Evolutionary conservation across 306 rosid species (phyloP).

Genomic region (Astragalus glycyphyllos): DNA sequence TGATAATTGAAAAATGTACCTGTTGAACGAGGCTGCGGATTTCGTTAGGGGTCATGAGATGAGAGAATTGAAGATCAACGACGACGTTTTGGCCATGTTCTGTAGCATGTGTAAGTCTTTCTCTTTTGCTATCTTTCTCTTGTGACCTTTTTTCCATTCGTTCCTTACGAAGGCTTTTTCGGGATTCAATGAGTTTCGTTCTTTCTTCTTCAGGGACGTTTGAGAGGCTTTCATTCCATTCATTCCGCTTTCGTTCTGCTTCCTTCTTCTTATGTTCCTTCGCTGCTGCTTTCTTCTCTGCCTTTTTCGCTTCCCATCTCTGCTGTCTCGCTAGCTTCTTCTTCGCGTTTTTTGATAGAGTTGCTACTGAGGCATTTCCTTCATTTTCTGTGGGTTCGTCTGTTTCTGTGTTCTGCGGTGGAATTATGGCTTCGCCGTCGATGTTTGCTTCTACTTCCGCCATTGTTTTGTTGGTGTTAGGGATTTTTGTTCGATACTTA

Average conservation of each 20-base stretch:
- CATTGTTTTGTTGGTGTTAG: slow-evolving; percentile 11
- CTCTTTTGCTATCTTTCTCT: slow-evolving; percentile 64
- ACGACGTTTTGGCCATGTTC: slow-evolving; percentile 75
- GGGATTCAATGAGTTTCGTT: slow-evolving; percentile 65
- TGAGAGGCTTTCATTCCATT: slow-evolving; percentile 79
- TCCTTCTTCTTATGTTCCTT: slow-evolving; percentile 71
- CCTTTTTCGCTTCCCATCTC: slow-evolving; percentile 76
- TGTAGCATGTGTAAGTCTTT: slow-evolving; percentile 59
- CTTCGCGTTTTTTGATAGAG: slow-evolving; percentile 68
- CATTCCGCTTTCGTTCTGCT: slow-evolving; percentile 74
- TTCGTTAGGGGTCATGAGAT: slow-evolving; percentile 79
- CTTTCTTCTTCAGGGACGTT: slow-evolving; percentile 67
- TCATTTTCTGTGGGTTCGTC: slow-evolving; percentile 36
- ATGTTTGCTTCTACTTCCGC: slow-evolving; percentile 15
- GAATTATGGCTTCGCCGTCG: slow-evolving; percentile 24
- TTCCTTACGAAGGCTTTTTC: slow-evolving; percentile 72
- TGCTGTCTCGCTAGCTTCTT: slow-evolving; percentile 79
- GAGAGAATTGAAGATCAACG: slow-evolving; percentile 76
- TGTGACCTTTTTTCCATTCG: slow-evolving; percentile 72
- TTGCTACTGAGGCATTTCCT: slow-evolving; percentile 5
- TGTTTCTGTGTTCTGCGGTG: background rate
- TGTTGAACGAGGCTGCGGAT: slow-evolving; percentile 88
- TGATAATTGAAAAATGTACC: slow-evolving; percentile 44
- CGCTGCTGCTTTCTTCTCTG: slow-evolving; percentile 75
- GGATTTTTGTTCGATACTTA: background rate